Evolutionary conservation across 2,329 filamentous ascomycete species (phyloP).

Genomic region (Ophiognomonia clavigignenti-juglandacearum): DNA sequence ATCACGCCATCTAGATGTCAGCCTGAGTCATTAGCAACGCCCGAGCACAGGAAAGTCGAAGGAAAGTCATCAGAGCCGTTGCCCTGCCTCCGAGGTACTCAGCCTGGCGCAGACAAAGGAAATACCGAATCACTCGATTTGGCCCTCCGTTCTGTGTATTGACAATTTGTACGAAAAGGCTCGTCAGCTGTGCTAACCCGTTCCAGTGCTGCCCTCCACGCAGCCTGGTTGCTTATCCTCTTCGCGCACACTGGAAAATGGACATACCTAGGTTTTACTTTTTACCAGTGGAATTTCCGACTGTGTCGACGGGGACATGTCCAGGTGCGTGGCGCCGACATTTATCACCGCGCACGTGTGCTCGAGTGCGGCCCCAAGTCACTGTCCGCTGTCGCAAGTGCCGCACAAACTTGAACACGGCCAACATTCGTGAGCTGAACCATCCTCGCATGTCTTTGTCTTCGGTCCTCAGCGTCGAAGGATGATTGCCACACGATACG

Average conservation of each 20-base stretch:
- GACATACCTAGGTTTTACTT: constrained; percentile 28
- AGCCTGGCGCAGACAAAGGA: not conserved
- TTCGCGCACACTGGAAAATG: constrained; percentile 26
- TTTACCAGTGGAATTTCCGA: constrained; percentile 31
- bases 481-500: constrained; percentile 28
- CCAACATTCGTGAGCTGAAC: constrained; percentile 9
- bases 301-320: constrained; percentile 20
- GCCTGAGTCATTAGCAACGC: not conserved
- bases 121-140: not conserved
- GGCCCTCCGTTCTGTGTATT: not conserved
- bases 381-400: constrained; percentile 15
- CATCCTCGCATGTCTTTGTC: constrained; percentile 20
- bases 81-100: not conserved
- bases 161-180: not conserved
- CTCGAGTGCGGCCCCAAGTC: constrained; percentile 11
- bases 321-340: constrained; percentile 24
- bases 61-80: not conserved
- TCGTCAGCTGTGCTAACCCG: constrained; percentile 14
- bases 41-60: not conserved
- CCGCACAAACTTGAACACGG: constrained; percentile 14
- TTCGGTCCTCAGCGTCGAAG: constrained; percentile 22
- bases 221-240: constrained; percentile 30
- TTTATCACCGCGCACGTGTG: constrained; percentile 29
- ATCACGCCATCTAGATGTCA: no score
- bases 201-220: constrained; percentile 30